phyloP scores from a whole-genome alignment of 116 monocot species.

The Trichopus zeylanicus region DNA sequence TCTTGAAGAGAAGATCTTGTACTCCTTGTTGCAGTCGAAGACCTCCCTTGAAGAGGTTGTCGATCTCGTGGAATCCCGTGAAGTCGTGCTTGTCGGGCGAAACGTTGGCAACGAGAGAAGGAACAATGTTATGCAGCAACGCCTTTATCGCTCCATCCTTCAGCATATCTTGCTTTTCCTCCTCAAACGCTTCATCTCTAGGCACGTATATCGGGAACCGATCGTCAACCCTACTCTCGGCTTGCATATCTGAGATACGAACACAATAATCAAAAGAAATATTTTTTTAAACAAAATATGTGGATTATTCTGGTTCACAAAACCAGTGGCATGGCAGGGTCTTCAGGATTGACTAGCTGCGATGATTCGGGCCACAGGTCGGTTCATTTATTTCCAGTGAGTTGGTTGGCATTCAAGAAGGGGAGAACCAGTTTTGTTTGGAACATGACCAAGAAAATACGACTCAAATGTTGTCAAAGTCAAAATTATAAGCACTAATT shows the following conservation, averaged over 20 bases:
- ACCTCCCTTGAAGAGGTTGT: conserved; percentile 77
- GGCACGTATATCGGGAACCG: conserved; percentile 63
- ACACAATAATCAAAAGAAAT: too few species aligned
- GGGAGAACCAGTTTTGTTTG: background rate
- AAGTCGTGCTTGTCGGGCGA: conserved; percentile 51
- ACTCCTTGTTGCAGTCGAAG: conserved; percentile 41
- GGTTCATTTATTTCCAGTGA: too few species aligned
- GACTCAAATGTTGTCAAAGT: background rate
- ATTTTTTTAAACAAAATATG: background rate
- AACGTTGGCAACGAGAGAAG: conserved; percentile 36
- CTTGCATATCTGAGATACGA: conserved; percentile 25
- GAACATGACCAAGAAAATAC: too few species aligned
- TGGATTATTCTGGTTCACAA: too few species aligned
- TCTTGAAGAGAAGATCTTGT: conserved; percentile 41
- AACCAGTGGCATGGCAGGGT: too few species aligned
- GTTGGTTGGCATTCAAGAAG: too few species aligned
- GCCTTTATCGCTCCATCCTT: conserved; percentile 45
- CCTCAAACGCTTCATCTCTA: conserved; percentile 72
- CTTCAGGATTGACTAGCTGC: too few species aligned
- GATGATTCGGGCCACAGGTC: too few species aligned
- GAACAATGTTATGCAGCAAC: conserved; percentile 57
- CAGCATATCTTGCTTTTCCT: conserved; percentile 61
- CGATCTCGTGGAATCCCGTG: conserved; percentile 61
- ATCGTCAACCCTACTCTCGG: conserved; percentile 59
- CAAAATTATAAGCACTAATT: background rate